Conservation (phyloP, 164 flowering plant genomes). For the Aristolochia fimbriata region DNA sequence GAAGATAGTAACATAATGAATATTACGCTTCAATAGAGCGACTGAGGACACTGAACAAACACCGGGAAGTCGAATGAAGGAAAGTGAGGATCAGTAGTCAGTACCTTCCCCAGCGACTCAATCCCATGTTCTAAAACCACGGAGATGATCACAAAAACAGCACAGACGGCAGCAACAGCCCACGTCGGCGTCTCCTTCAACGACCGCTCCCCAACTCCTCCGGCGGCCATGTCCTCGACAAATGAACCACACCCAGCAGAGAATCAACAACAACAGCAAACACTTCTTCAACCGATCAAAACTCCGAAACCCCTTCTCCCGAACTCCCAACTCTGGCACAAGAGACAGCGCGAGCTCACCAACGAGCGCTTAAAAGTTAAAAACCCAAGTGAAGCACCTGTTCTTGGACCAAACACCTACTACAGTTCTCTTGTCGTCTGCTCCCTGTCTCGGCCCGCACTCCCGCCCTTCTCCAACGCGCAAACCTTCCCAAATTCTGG, state of each 20-base stretch:
- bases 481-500: too few species aligned
- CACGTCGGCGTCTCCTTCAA: constrained; percentile 56
- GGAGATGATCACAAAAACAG: constrained; percentile 45
- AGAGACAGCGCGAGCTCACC: neutral
- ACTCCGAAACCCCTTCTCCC: too few species aligned
- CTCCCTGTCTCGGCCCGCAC: too few species aligned
- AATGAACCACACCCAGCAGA: neutral
- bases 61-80: neutral
- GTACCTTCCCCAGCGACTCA: constrained; percentile 42
- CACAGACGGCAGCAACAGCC: constrained; percentile 63
- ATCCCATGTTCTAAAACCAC: constrained; percentile 45
- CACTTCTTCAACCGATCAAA: neutral
- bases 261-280: neutral
- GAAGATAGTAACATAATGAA: neutral
- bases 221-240: constrained; percentile 22
- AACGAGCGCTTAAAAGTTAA: neutral
- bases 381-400: too few species aligned
- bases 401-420: too few species aligned
- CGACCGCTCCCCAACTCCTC: constrained; percentile 24
- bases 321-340: neutral
- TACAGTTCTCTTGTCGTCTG: too few species aligned
- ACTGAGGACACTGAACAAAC: neutral
- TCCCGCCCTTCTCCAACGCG: too few species aligned
- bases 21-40: neutral
- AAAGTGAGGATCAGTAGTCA: constrained; percentile 2